Conservation (phyloP, 371 early-diverging fungal genomes). For the Mortierella sp. region DNA sequence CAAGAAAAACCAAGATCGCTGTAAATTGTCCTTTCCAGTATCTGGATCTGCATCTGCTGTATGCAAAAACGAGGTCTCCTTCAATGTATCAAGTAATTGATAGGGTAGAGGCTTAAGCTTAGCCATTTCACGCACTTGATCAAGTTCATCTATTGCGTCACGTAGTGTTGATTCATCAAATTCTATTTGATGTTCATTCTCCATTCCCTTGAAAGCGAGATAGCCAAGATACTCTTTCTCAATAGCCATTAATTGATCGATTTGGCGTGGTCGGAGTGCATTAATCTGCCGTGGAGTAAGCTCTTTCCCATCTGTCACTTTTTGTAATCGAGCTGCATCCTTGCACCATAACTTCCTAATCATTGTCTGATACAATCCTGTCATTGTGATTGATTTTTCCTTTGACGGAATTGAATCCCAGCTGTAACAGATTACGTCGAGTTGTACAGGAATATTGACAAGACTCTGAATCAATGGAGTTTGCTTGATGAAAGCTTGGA, state of each 20-base stretch:
- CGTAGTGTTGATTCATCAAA: neutral
- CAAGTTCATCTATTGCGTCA: neutral
- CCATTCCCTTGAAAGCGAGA: neutral
- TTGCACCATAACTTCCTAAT: conserved; percentile 5
- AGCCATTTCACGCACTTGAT: neutral
- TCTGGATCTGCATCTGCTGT: neutral
- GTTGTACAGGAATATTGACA: conserved; percentile 31
- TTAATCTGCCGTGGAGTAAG: too few species aligned
- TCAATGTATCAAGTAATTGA: neutral
- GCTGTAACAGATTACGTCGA: conserved; percentile 31
- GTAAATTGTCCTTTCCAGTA: neutral
- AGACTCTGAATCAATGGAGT: conserved; percentile 22
- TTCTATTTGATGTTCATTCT: neutral
- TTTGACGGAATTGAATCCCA: conserved; percentile 18
- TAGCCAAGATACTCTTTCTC: neutral
- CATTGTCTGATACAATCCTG: conserved; percentile 22
- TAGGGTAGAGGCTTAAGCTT: neutral
- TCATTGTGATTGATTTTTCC: conserved; percentile 9
- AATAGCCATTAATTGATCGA: neutral
- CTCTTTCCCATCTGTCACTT: too few species aligned
- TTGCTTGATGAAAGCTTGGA: conserved; percentile 23
- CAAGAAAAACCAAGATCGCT: neutral
- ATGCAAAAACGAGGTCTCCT: neutral
- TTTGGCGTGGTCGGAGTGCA: neutral
- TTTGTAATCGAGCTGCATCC: too few species aligned